Base-by-base conservation (phyloP, 371 early-diverging fungal genomes). In the Nematocida minor region DNA sequence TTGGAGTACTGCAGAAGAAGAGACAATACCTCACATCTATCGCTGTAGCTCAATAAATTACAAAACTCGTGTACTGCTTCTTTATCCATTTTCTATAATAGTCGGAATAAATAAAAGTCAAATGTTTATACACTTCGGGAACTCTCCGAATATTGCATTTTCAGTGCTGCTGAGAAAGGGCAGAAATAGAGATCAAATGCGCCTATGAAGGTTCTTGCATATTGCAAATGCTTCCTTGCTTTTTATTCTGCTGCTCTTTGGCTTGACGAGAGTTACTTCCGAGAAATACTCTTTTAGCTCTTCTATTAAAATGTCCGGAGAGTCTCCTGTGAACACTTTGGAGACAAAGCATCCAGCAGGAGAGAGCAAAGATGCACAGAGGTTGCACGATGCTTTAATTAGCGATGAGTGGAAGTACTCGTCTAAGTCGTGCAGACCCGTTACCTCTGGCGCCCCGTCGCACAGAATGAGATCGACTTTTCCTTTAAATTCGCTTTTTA, bases 361-460 rank as follows among this genome's bases (percentile, higher is more conserved):
- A 16, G 48, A 82, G 94, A 96, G 64, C 94, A 95, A 83, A 96
- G 95, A 42, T 93, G 93, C 25, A 94, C 91, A 89, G 95, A 96
- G 0, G 91, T 89, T 67, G 93, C 93, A 9, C 93, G 94, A 0
- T 87, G 88, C 32, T 89, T 87, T 60, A 93, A 87, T 16, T 14
- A 97, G 87, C 82, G 95, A 93, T 4, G 93, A 92, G 82, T 97
- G 98, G 70, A 95, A 91, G 82, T 94, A 96, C 84, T 95, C 96
- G 87, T 97, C 98, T 88, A 96, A 90, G 81, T 96, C 97, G 81
- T 95, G 96, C 51, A 95, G 87, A 40, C 97, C 97, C 25, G 96
- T 96, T 25, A 95, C 91, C 87, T 97, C 97, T 14, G 97, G 96
- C 7, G 98, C 98, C 57, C 96, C 96, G 66, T 95, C 95, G 84